A percentile compares a stretch with the other conserved stretches of the same genome.
These are phyloP conservation scores for Luvunga scandens DNA, from an alignment of 345 rosid species.

Conservation along the genomic window DNA sequence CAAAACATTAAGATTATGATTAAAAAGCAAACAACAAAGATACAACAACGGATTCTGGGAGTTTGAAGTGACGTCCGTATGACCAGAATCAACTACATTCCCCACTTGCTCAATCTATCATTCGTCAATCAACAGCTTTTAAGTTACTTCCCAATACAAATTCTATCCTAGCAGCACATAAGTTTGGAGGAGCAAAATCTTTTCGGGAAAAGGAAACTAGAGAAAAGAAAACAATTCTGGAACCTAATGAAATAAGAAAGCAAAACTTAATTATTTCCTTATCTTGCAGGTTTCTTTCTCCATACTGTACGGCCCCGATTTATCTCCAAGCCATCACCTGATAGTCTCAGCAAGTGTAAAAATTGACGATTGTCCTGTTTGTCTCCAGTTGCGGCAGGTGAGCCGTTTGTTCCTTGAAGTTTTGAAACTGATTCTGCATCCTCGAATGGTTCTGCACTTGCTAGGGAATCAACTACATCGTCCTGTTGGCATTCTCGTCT, in stretches of 20 bases:
- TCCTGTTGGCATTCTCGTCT: conserved; percentile 87
- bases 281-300: conserved; percentile 68
- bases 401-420: conserved; percentile 56
- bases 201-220: background rate
- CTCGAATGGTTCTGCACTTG: conserved; percentile 46
- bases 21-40: background rate
- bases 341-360: conserved; percentile 72
- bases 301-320: conserved; percentile 82
- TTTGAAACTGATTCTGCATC: conserved; percentile 25
- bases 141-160: background rate
- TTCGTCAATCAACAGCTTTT: background rate
- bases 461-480: conserved; percentile 80
- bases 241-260: background rate
- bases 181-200: conserved; percentile 6
- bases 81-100: background rate
- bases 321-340: conserved; percentile 74
- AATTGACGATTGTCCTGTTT: conserved; percentile 40
- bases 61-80: background rate
- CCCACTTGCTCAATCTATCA: background rate
- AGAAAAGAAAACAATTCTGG: background rate
- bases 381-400: conserved; percentile 26
- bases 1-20: background rate
- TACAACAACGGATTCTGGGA: background rate
- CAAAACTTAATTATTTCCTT: conserved; percentile 4
- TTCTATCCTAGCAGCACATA: background rate